Evolutionary conservation across 306 rosid species (phyloP).

Genomic region (Lithocarpus polystachyus): DNA sequence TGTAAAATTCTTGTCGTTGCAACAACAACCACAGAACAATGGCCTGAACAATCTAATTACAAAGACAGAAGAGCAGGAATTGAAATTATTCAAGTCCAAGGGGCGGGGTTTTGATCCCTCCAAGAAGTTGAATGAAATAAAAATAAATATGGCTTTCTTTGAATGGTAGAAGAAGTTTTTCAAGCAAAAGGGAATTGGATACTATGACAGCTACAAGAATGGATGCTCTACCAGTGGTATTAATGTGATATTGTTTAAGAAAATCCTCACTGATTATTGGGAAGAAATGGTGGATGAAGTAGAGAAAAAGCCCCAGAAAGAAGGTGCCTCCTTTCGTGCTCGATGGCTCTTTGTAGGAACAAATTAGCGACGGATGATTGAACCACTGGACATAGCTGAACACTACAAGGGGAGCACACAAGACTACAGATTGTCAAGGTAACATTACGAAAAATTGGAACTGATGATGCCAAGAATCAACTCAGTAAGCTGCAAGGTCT

Average conservation of each 20-base stretch:
- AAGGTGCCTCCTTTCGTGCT: slow-evolving; percentile 16
- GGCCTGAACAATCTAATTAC: background rate
- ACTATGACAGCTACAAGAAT: slow-evolving; percentile 57
- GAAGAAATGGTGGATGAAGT: slow-evolving; percentile 41
- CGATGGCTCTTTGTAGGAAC: slow-evolving; percentile 50
- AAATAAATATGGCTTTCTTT: slow-evolving; percentile 41
- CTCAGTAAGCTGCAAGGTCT: too few species aligned
- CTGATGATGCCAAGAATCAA: too few species aligned
- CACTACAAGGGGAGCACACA: slow-evolving; percentile 21
- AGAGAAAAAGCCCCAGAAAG: slow-evolving; percentile 43
- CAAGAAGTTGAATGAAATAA: slow-evolving; percentile 28
- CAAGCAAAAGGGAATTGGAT: slow-evolving; percentile 24
- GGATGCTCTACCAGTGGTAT: background rate
- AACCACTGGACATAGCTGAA: slow-evolving; percentile 55
- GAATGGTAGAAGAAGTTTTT: slow-evolving; percentile 60
- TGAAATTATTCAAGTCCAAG: background rate
- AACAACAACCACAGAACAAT: background rate
- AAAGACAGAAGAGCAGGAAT: slow-evolving; percentile 13
- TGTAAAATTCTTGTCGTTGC: background rate
- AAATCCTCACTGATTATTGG: slow-evolving; percentile 49
- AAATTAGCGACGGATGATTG: slow-evolving; percentile 62
- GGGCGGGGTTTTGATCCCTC: slow-evolving; percentile 10
- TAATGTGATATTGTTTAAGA: background rate
- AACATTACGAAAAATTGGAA: slow-evolving; percentile 39
- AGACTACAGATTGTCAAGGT: background rate